Conservation (phyloP, 106 monocot genomes). For the Dioscorea dumetorum region DNA sequence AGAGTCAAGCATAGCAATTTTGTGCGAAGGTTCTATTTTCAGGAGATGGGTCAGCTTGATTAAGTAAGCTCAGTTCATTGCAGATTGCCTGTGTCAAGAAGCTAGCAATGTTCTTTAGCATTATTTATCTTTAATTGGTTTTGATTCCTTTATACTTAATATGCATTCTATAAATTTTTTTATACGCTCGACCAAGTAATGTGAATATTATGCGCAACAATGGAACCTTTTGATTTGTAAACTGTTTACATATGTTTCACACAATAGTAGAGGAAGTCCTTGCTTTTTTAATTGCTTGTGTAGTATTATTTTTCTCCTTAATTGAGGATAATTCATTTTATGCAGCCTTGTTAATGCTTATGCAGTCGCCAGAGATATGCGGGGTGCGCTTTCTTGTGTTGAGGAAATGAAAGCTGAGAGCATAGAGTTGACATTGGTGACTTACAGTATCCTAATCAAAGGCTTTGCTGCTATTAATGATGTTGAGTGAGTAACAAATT, state of each 20-base stretch:
- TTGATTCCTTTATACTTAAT: too few species aligned
- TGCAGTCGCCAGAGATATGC: constrained; percentile 99
- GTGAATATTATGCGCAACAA: too few species aligned
- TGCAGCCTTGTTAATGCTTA: constrained; percentile 99
- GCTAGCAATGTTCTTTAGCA: too few species aligned
- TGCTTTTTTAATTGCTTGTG: not conserved
- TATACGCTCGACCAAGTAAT: too few species aligned
- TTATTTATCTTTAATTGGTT: too few species aligned
- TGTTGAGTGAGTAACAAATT: constrained; percentile 56
- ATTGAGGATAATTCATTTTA: constrained; percentile 62
- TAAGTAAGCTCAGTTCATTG: too few species aligned
- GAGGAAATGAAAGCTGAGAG: constrained; percentile 93
- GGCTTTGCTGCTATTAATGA: constrained; percentile 76
- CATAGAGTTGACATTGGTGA: constrained; percentile 78
- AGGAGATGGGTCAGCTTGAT: too few species aligned
- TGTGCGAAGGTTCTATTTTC: too few species aligned
- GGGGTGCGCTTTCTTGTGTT: constrained; percentile 80
- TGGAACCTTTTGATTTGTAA: not conserved
- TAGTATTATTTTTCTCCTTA: constrained; percentile 2
- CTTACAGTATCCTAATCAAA: constrained; percentile 83
- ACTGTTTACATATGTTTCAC: not conserved
- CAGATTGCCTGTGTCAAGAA: too few species aligned
- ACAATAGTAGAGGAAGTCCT: too few species aligned
- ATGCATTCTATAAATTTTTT: too few species aligned
- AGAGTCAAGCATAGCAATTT: too few species aligned